Conservation (phyloP, 1,284 basidiomycete genomes). For the Microstroma glucosiphilum region DNA sequence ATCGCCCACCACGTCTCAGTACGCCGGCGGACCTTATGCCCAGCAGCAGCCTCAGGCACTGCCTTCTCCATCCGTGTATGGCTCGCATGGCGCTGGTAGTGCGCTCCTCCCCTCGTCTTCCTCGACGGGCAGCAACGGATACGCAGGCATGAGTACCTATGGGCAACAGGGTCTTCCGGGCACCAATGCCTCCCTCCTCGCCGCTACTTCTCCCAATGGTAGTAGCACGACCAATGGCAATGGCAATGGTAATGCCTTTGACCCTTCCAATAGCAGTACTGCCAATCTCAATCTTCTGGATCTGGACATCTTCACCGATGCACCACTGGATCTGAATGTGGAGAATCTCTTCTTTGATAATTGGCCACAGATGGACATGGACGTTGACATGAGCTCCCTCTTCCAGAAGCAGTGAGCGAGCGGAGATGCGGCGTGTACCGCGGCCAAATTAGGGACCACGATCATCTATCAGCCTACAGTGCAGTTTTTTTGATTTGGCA, state of each 20-base stretch:
- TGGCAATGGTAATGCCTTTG: not conserved
- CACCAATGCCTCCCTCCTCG: not conserved
- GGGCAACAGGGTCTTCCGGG: not conserved
- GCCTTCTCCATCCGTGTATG: not conserved
- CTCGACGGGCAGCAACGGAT: not conserved
- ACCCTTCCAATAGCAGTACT: not conserved
- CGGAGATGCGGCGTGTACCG: no score
- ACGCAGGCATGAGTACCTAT: not conserved
- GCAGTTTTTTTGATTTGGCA: no score
- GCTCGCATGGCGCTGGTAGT: not conserved
- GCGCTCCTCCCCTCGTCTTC: not conserved
- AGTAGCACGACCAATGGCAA: not conserved
- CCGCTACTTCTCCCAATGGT: not conserved
- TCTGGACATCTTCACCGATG: constrained; percentile 2
- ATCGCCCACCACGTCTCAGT: no score
- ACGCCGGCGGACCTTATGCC: not conserved
- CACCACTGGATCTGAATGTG: constrained; percentile 1
- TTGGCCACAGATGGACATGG: not conserved
- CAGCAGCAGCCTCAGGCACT: not conserved
- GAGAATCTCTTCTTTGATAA: constrained; percentile 6
- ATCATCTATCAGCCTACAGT: no score
- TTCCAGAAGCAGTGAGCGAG: no score
- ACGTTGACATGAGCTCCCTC: not conserved
- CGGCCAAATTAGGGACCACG: no score
- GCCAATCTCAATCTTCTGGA: not conserved